phyloP scores from a whole-genome alignment of 768 basidiomycete genomes.

The Hericium alpestre region DNA sequence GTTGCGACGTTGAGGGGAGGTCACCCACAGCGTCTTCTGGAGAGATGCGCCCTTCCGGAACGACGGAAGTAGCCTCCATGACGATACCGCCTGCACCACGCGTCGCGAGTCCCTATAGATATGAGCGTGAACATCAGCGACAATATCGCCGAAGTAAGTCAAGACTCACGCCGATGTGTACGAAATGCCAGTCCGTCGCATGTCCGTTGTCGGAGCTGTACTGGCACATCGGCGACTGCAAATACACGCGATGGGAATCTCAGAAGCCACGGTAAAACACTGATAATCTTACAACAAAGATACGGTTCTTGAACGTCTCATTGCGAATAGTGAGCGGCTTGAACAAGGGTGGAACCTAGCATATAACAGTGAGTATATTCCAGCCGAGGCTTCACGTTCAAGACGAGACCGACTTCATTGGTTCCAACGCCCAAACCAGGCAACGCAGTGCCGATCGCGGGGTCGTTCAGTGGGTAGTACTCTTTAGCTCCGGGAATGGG shows the following conservation, averaged over 20 bases:
- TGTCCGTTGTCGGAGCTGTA: slow-evolving; percentile 69
- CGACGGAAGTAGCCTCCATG: slow-evolving; percentile 65
- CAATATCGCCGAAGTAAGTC: not conserved
- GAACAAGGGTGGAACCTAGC: slow-evolving; percentile 48
- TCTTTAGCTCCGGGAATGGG: slow-evolving; percentile 39
- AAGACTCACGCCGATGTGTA: slow-evolving; percentile 52
- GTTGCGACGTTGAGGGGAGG: not conserved
- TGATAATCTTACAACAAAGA: slow-evolving; percentile 56
- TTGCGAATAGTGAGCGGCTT: slow-evolving; percentile 51
- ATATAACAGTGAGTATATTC: slow-evolving; percentile 35
- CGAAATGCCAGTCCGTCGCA: slow-evolving; percentile 75
- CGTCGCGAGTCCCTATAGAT: slow-evolving; percentile 45
- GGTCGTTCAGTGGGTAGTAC: slow-evolving; percentile 52
- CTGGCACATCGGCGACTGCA: slow-evolving; percentile 68
- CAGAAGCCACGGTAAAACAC: not conserved
- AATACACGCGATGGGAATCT: not conserved
- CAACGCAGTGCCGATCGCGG: slow-evolving; percentile 37
- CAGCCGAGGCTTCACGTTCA: slow-evolving; percentile 3
- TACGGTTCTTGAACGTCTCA: slow-evolving; percentile 63
- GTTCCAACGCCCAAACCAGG: slow-evolving; percentile 19
- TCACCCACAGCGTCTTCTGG: slow-evolving; percentile 55
- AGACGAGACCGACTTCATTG: slow-evolving; percentile 2
- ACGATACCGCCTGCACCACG: slow-evolving; percentile 62
- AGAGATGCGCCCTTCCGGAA: slow-evolving; percentile 68
- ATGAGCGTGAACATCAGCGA: not conserved